phyloP scores from a whole-genome alignment of 176 grass and related monocot species.

The maize (Zea mays) region DNA sequence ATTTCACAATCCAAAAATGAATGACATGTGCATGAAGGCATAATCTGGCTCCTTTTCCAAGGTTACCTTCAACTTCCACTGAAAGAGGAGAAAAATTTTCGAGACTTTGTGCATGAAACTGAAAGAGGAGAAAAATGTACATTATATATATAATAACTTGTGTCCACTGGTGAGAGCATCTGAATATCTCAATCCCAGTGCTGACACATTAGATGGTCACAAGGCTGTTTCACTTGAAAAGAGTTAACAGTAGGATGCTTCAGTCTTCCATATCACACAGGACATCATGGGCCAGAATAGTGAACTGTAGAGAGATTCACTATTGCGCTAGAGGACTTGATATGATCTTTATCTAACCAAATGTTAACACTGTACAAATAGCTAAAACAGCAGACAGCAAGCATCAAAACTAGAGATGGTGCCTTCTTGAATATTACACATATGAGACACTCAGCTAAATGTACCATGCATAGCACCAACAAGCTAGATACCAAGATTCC shows the following conservation, averaged over 20 bases:
- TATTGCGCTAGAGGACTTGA: conserved; percentile 13
- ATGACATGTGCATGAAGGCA: conserved; percentile 40
- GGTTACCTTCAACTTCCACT: conserved; percentile 21
- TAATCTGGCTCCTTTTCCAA: conserved; percentile 31
- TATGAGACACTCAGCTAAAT: conserved; percentile 30
- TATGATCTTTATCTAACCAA: conserved; percentile 45
- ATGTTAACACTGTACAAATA: conserved; percentile 55
- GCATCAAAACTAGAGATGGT: conserved; percentile 31
- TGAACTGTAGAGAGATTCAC: conserved; percentile 25
- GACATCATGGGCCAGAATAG: not conserved
- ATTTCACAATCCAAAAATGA: conserved; percentile 40
- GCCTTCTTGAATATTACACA: conserved; percentile 29
- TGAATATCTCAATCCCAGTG: too few species aligned
- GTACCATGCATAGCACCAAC: conserved; percentile 17
- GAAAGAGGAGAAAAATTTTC: too few species aligned
- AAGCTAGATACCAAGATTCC: conserved; percentile 26
- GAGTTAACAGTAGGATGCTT: too few species aligned
- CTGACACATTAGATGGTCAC: too few species aligned
- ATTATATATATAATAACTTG: too few species aligned
- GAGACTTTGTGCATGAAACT: too few species aligned
- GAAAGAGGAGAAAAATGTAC: too few species aligned
- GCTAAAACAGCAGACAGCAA: conserved; percentile 37
- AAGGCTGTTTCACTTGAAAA: too few species aligned
- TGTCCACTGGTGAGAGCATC: too few species aligned
- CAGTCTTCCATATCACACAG: too few species aligned